phyloP scores from a whole-genome alignment of 768 basidiomycete species.

The Trametes cinnabarina region DNA sequence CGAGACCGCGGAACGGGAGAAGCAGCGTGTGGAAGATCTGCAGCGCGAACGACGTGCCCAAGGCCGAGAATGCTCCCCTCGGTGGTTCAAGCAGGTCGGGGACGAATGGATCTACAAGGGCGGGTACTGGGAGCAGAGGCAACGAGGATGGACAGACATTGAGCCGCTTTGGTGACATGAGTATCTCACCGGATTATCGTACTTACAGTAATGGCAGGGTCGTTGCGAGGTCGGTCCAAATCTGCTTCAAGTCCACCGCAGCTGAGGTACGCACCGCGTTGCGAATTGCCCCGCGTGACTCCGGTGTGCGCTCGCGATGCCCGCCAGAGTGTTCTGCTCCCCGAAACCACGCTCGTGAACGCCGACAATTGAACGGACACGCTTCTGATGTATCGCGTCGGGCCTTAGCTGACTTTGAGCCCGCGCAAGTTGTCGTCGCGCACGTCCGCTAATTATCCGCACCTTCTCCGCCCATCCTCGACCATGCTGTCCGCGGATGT shows the following conservation, averaged over 20 bases:
- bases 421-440: background rate
- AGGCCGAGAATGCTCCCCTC: constrained; percentile 58
- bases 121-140: constrained; percentile 81
- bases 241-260: background rate
- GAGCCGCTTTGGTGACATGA: constrained; percentile 61
- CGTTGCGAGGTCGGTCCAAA: background rate
- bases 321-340: background rate
- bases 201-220: constrained; percentile 17
- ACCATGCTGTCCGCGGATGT: background rate
- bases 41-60: constrained; percentile 70
- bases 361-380: constrained; percentile 16
- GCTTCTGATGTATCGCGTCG: constrained; percentile 4
- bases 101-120: constrained; percentile 78
- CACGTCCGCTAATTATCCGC: constrained; percentile 27
- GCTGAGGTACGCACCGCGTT: background rate
- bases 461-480: constrained; percentile 23
- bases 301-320: background rate
- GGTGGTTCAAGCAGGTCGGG: constrained; percentile 71
- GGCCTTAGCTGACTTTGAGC: background rate
- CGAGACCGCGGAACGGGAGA: constrained; percentile 69
- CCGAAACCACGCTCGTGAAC: background rate
- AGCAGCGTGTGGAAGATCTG: constrained; percentile 67
- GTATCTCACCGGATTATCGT: constrained; percentile 7
- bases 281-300: constrained; percentile 2
- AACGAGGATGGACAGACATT: constrained; percentile 59